These are phyloP conservation scores for Paraurostyla sp. DNA, from an alignment of 73 alveolate species.

Conservation along the genomic window DNA sequence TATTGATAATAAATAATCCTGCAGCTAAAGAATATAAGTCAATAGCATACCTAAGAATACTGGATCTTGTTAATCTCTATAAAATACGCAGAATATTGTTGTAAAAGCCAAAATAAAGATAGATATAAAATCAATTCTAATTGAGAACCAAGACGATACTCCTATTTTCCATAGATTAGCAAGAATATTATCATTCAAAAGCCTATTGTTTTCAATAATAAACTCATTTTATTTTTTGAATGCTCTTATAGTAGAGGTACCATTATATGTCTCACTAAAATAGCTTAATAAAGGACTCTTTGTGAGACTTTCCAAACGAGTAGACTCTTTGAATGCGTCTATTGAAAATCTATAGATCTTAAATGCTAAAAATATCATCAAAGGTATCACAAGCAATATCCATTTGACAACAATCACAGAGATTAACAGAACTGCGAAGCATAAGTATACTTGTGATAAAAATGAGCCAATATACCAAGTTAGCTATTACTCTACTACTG, in stretches of 20 bases:
- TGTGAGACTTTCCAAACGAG: conserved; percentile 89
- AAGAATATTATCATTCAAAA: conserved; percentile 67
- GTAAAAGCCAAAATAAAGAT: conserved; percentile 50
- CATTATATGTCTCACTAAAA: conserved; percentile 89
- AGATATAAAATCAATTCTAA: conserved; percentile 56
- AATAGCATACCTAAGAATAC: conserved; percentile 63
- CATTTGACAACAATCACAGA: conserved; percentile 34
- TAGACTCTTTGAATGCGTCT: conserved; percentile 80
- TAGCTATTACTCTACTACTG: neutral
- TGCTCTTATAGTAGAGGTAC: conserved; percentile 93
- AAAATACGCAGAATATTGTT: conserved; percentile 26
- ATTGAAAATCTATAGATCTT: neutral
- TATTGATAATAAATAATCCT: conserved; percentile 39
- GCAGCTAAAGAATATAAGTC: conserved; percentile 47
- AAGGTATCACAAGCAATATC: neutral
- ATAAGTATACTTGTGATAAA: neutral
- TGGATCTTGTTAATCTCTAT: neutral
- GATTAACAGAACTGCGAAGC: neutral
- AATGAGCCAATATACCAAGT: conserved; percentile 24
- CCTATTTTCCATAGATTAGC: conserved; percentile 52
- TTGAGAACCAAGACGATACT: conserved; percentile 51
- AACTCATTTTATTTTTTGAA: conserved; percentile 75
- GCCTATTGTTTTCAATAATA: conserved; percentile 50
- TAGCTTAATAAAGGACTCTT: conserved; percentile 92
- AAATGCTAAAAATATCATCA: neutral